Conservation (phyloP, 768 basidiomycete species). For the Clathrus columnatus region DNA sequence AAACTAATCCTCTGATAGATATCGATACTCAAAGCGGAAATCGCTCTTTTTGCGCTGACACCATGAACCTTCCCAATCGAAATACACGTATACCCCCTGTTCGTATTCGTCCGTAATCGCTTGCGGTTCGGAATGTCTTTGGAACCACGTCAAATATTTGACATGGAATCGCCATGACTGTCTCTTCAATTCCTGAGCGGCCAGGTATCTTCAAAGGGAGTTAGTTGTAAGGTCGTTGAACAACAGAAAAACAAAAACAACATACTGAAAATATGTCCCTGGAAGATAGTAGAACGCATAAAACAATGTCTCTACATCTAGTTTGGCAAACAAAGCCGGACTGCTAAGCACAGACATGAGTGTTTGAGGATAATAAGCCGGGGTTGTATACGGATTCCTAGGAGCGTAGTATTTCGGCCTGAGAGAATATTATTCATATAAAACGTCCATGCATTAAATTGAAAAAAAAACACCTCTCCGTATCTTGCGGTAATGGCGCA, state of each 20-base stretch:
- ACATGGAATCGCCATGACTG: constrained; percentile 99
- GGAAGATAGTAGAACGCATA: constrained; percentile 98
- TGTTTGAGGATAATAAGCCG: constrained; percentile 88
- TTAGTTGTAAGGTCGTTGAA: constrained; percentile 1
- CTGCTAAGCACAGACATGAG: constrained; percentile 76
- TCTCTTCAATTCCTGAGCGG: constrained; percentile 92
- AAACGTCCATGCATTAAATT: background rate
- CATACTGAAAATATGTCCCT: constrained; percentile 95
- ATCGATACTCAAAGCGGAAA: constrained; percentile 95
- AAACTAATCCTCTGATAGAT: constrained; percentile 78
- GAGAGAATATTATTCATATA: background rate
- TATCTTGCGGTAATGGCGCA: constrained; percentile 88
- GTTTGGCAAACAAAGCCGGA: constrained; percentile 75
- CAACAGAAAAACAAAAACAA: constrained; percentile 12
- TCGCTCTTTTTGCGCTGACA: constrained; percentile 97
- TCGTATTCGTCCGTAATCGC: constrained; percentile 99
- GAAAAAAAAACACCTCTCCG: constrained; percentile 64
- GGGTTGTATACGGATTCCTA: constrained; percentile 84
- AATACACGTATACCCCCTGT: constrained; percentile 98
- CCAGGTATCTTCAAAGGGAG: constrained; percentile 59
- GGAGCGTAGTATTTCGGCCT: constrained; percentile 98
- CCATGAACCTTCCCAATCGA: constrained; percentile 99
- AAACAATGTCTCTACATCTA: constrained; percentile 96
- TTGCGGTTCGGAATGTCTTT: constrained; percentile 94
- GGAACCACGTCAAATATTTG: constrained; percentile 99